Evolutionary conservation across 495 filamentous ascomycete species (phyloP).

Genomic region (Friedmanniomyces simplex): DNA sequence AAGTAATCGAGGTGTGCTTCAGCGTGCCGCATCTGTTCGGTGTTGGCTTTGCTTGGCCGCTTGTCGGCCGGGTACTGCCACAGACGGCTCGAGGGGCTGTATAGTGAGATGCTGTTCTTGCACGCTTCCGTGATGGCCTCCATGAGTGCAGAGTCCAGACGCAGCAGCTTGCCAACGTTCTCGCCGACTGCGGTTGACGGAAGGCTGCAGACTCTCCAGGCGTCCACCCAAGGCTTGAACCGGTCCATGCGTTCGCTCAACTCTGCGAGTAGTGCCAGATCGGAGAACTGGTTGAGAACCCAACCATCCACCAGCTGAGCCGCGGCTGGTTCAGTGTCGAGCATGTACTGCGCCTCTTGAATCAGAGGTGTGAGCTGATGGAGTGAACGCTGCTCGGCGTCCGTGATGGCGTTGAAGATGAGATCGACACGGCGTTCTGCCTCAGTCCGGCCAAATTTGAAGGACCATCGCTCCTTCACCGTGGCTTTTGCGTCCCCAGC

Average conservation of each 20-base stretch:
- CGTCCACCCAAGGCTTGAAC: not conserved
- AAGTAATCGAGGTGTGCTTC: constrained; percentile 42
- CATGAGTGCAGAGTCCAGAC: not conserved
- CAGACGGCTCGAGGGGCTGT: not conserved
- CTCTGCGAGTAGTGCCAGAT: constrained; percentile 3
- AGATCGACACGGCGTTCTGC: constrained; percentile 3
- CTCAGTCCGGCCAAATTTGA: not conserved
- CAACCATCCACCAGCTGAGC: constrained; percentile 1
- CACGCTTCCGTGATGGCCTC: not conserved
- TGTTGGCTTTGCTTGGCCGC: constrained; percentile 36
- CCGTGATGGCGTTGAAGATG: not conserved
- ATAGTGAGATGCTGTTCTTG: not conserved
- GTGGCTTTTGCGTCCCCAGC: not conserved
- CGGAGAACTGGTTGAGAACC: constrained; percentile 1
- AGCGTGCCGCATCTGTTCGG: constrained; percentile 34
- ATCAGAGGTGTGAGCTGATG: not conserved
- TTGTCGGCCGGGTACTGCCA: constrained; percentile 44
- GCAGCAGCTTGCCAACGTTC: constrained; percentile 5
- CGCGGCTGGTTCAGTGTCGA: constrained; percentile 6
- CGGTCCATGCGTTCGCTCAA: not conserved
- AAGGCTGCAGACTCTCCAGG: not conserved
- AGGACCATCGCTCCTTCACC: not conserved
- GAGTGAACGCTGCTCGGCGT: not conserved
- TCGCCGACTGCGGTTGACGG: not conserved
- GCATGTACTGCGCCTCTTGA: constrained; percentile 9